These are phyloP conservation scores for Annona squamosa DNA, from an alignment of 164 flowering plant species.

Conservation along the genomic window DNA sequence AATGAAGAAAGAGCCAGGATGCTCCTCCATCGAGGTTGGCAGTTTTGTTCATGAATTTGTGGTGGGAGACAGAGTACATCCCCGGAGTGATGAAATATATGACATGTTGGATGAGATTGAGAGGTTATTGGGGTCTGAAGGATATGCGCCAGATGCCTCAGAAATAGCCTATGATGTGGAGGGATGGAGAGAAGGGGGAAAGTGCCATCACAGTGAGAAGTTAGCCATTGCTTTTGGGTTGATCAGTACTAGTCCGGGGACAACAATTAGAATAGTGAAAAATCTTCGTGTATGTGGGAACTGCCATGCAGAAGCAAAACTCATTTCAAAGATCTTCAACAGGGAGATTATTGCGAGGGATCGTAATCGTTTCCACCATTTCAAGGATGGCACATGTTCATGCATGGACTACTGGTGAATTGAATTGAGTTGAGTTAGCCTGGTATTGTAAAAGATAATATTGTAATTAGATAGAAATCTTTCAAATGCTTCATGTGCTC, in stretches of 20 bases:
- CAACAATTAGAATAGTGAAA: slow-evolving; percentile 51
- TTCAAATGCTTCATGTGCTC: not conserved
- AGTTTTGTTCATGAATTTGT: slow-evolving; percentile 63
- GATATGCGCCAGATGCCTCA: slow-evolving; percentile 52
- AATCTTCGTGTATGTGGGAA: slow-evolving; percentile 59
- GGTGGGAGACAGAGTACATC: slow-evolving; percentile 51
- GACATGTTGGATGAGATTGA: slow-evolving; percentile 56
- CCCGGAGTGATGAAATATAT: slow-evolving; percentile 38
- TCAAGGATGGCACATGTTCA: slow-evolving; percentile 59
- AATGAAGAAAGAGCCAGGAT: slow-evolving; percentile 58
- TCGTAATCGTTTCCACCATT: slow-evolving; percentile 60
- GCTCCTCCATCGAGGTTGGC: slow-evolving; percentile 56
- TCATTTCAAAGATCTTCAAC: slow-evolving; percentile 56
- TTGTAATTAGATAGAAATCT: not conserved
- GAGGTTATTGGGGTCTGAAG: slow-evolving; percentile 29
- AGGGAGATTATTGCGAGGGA: slow-evolving; percentile 67
- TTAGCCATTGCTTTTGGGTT: slow-evolving; percentile 67
- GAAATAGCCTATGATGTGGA: slow-evolving; percentile 55
- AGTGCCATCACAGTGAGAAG: slow-evolving; percentile 55
- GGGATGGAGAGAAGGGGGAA: slow-evolving; percentile 49
- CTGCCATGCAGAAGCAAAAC: slow-evolving; percentile 61
- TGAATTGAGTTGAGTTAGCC: not conserved
- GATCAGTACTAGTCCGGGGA: slow-evolving; percentile 57
- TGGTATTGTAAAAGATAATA: not conserved
- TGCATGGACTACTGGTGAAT: slow-evolving; percentile 59